Percentiles rank a stretch among this genome's conserved stretches.
phyloP scores from a whole-genome alignment of 495 filamentous ascomycete genomes.

The Neurospora sp. region DNA sequence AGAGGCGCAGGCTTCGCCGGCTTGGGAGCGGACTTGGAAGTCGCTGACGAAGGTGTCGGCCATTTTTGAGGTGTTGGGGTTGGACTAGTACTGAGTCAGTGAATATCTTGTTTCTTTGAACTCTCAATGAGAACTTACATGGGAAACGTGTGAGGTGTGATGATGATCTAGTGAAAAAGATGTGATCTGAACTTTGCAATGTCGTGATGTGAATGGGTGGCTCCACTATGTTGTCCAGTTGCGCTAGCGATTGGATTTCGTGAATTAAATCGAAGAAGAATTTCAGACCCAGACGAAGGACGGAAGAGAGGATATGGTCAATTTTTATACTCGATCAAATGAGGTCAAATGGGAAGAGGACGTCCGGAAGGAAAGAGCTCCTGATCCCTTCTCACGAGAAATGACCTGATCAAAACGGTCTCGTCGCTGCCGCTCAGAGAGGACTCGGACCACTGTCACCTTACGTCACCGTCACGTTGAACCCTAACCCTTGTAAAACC shows the following conservation, averaged over 20 bases:
- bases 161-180: not conserved
- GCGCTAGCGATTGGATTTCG: not conserved
- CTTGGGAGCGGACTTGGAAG: slow-evolving; percentile 20
- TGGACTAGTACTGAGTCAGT: not conserved
- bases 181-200: not conserved
- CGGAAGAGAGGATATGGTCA: not conserved
- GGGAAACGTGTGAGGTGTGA: not conserved
- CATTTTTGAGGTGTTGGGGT: not conserved
- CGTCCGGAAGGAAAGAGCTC: not conserved
- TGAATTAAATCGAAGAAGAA: not conserved
- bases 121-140: not conserved
- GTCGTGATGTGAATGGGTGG: not conserved
- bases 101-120: too few relatives aligned
- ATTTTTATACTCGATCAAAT: not conserved
- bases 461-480: not conserved
- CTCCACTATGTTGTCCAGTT: not conserved
- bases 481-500: not conserved
- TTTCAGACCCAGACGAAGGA: not conserved
- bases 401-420: not conserved
- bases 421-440: not conserved
- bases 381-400: not conserved
- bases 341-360: too few relatives aligned
- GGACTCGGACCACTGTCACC: not conserved
- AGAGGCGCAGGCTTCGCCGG: slow-evolving; percentile 27
- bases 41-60: slow-evolving; percentile 17